phyloP scores from a whole-genome alignment of 257 asterid genomes.

The Solanum infundibuliforme region DNA sequence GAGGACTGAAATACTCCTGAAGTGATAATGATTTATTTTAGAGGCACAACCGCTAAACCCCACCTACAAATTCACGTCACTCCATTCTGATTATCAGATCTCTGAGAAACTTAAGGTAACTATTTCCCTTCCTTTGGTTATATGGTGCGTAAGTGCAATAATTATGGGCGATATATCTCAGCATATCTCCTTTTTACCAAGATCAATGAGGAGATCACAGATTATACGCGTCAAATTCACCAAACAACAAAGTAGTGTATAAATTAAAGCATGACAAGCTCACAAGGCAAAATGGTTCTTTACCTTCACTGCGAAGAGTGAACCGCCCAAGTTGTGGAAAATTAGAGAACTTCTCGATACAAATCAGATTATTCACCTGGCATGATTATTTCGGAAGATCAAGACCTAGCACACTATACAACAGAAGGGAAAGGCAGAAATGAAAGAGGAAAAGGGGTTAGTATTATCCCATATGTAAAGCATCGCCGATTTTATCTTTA shows the following conservation, averaged over 20 bases:
- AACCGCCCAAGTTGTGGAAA: constrained; percentile 84
- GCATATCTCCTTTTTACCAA: background rate
- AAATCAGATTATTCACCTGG: constrained; percentile 71
- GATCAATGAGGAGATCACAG: background rate
- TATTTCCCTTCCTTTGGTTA: background rate
- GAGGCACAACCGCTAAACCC: background rate
- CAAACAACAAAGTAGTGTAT: background rate
- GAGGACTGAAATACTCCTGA: background rate
- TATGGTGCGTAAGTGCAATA: background rate
- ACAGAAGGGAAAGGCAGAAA: background rate
- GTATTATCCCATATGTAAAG: background rate
- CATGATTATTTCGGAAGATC: background rate
- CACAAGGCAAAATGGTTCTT: background rate
- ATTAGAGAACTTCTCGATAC: constrained; percentile 66
- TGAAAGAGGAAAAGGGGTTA: background rate
- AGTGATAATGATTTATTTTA: background rate
- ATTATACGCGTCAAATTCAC: background rate
- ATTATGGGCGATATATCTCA: background rate
- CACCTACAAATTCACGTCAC: background rate
- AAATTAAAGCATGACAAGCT: background rate
- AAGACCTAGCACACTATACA: background rate
- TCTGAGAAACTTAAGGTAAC: background rate
- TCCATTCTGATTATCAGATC: background rate
- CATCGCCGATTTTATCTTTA: background rate
- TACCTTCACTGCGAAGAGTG: constrained; percentile 93